Evolutionary conservation across 1,284 basidiomycete genomes (phyloP), one percentile per base, ranked within the genome.

Genomic region (Austroboletus novae-zelandiae): DNA sequence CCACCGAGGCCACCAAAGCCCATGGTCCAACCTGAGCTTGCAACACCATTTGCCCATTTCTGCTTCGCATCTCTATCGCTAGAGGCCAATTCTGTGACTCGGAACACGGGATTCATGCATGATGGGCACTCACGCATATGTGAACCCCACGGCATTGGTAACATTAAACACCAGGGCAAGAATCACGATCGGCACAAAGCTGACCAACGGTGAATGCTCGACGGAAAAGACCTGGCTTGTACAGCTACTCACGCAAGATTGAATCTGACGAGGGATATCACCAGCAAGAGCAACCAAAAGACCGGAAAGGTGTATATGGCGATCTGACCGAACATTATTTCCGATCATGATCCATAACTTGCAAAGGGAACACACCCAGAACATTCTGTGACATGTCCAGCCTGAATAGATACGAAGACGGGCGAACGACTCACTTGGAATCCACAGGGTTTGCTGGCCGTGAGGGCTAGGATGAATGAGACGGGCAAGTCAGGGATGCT

Each of bases 101-200:
- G 40, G 50, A 52, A 34, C 51, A 20, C 46, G 49, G 40, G 13
- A 47, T 35, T 45, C 23, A 53, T 46, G 45, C 4, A 25, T 20
- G 54, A 61, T 50, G 39, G 27, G 45, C 34, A 75, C 86, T 62
- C 68, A 89, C 86, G 88, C 93, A 65, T 91, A 95, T 54, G 92
- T 95, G 73, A 95, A 96, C 9, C 94, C 94, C 51, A 97, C 76
- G 20, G 86, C 89, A 61, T 97, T 97, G 31, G 91, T 94, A 48
- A 94, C 65, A 69, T 95, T 95, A 79, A 96, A 95, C 34, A 95
- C 87, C 47, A 95, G 77, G 5, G 93, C 93, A 36, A 96, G 82
- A 42, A 86, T 68, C 46, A 95, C 90, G 58, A 95, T 94, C 14
- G 93, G 93, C 51, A 94, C 75, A 68, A 91, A 94, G 7, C 89